Evolutionary conservation across 2,329 filamentous ascomycete species (phyloP), one percentile per base, ranked within the genome.

Genomic region (Botrytis deweyae): DNA sequence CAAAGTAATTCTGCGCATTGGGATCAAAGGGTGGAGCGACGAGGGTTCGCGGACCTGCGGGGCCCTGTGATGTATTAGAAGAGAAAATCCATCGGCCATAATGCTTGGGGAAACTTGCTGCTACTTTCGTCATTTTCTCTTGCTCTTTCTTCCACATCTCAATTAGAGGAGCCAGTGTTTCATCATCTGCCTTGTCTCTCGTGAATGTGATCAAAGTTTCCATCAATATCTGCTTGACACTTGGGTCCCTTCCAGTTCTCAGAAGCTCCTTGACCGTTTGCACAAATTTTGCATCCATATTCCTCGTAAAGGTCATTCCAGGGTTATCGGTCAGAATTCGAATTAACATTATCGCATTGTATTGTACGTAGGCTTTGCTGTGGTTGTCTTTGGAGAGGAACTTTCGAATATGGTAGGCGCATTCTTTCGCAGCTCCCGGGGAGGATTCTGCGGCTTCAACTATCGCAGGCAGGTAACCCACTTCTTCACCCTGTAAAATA

Each of bases 401-500:
- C 82, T 93, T 95, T 81, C 93, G 92, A 80, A 98, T 93, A 77
- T 92, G 86, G 77, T 89, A 86, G 68, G 94, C 94, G 78, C 93
- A 93, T 79, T 95, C 92, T 76, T 91, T 90, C 38, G 95, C 95
- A 9, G 96, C 96, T 65, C 87, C 85, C 14, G 96, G 95, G 65
- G 93, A 97, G 42, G 95, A 97, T 82, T 98, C 96, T 85, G 95
- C 95, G 70, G 92, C 90, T 81, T 98, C 96, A 84, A 99, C 96
- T 78, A 99, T 98, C 74, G 91, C 89, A 14, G 96, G 96, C 52
- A 98, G 91, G 81, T 95, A 93, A 74, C 97, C 90, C 76, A 97
- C 94, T 85, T 98, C 96, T 82, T 97, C 93, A 81, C 91, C 93
- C 88, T 94, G 82, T 33, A 46, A 46, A 40, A 42, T 46, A 52